phyloP scores from a whole-genome alignment of 441 rosid genomes.

The Lagerstroemia fauriei region DNA sequence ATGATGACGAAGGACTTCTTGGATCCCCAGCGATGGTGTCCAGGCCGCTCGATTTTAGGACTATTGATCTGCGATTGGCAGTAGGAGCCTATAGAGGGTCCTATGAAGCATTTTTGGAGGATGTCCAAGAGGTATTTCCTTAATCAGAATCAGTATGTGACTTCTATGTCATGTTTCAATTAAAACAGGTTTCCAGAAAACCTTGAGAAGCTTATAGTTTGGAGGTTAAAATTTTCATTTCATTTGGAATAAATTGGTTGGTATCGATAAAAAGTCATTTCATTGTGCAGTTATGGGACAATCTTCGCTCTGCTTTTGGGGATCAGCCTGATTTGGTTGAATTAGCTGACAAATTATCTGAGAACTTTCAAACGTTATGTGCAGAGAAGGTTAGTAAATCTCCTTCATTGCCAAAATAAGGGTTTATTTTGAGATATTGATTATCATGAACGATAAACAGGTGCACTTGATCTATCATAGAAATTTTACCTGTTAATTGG shows the following conservation, averaged over 20 bases:
- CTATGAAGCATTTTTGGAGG: constrained; percentile 88
- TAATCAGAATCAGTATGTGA: constrained; percentile 2
- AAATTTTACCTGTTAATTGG: neutral
- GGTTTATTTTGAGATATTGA: neutral
- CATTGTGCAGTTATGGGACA: constrained; percentile 79
- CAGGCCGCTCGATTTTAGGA: constrained; percentile 94
- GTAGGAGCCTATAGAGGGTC: constrained; percentile 88
- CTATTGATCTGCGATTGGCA: constrained; percentile 92
- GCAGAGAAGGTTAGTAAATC: constrained; percentile 69
- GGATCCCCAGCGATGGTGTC: constrained; percentile 97
- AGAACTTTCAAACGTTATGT: constrained; percentile 67
- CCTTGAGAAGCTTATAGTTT: neutral
- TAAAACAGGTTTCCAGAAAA: neutral
- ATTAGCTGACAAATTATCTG: constrained; percentile 67
- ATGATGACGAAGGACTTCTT: constrained; percentile 95
- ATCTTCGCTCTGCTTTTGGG: constrained; percentile 57
- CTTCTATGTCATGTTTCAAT: neutral
- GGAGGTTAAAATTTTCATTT: neutral
- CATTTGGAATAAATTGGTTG: neutral
- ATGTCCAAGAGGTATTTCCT: constrained; percentile 82
- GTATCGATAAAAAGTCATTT: neutral
- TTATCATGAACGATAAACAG: neutral
- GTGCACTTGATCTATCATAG: neutral
- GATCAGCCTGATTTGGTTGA: constrained; percentile 78
- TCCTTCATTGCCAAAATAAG: neutral